phyloP scores from a whole-genome alignment of 805 yeast species.

The Wickerhamomyces kurtzmanii region DNA sequence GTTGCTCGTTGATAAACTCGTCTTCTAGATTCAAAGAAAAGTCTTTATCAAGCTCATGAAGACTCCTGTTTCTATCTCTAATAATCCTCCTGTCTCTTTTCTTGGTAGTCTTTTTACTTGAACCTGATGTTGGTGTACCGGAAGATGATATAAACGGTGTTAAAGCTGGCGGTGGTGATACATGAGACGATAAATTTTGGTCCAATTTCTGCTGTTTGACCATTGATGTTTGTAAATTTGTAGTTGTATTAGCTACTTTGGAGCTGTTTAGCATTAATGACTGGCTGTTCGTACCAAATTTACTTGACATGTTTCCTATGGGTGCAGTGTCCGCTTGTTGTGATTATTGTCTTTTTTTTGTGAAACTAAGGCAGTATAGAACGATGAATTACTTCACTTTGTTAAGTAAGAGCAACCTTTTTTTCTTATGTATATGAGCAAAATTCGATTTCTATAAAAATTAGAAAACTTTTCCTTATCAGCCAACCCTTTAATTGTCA shows the following conservation, averaged over 20 bases:
- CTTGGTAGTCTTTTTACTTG: conserved; percentile 1
- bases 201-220: conserved; percentile 2
- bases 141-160: not conserved
- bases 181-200: conserved; percentile 10
- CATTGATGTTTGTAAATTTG: not conserved
- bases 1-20: conserved; percentile 19
- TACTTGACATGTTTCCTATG: conserved; percentile 12
- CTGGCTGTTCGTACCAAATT: conserved; percentile 9
- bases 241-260: not conserved
- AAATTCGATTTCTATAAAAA: no score
- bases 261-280: not conserved
- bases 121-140: not conserved
- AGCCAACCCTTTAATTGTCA: no score
- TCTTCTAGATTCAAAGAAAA: conserved; percentile 23
- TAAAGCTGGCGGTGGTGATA: conserved; percentile 9
- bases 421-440: no score
- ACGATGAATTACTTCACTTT: no score
- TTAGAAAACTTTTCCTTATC: no score
- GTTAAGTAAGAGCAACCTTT: no score
- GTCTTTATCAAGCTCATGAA: conserved; percentile 7
- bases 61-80: not conserved
- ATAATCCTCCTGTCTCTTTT: not conserved
- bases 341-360: not conserved
- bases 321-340: conserved; percentile 4
- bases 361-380: no score